phyloP scores from a whole-genome alignment of 345 rosid genomes.

The Salix caprea region DNA sequence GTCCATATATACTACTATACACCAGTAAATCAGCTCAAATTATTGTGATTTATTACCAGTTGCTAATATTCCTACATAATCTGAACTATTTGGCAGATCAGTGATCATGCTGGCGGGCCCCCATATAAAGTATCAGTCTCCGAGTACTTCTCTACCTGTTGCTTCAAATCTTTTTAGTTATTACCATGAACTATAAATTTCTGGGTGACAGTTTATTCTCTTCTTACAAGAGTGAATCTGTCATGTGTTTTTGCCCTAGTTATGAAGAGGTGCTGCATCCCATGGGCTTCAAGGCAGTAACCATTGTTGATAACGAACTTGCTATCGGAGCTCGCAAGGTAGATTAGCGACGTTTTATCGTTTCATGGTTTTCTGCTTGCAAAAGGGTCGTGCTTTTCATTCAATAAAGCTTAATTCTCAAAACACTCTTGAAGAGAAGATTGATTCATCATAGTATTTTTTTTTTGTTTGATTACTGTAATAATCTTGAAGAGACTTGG shows the following conservation, averaged over 20 bases:
- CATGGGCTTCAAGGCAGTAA: slow-evolving; percentile 57
- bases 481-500: neutral
- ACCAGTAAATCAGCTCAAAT: neutral
- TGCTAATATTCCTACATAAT: neutral
- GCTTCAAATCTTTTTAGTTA: slow-evolving; percentile 1
- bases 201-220: neutral
- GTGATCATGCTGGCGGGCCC: slow-evolving; percentile 77
- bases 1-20: neutral
- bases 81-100: slow-evolving; percentile 42
- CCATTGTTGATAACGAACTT: slow-evolving; percentile 59
- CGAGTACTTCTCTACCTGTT: slow-evolving; percentile 40
- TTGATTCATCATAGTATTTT: neutral
- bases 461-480: neutral
- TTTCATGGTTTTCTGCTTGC: neutral
- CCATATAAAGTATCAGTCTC: slow-evolving; percentile 80
- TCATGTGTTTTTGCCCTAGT: slow-evolving; percentile 29
- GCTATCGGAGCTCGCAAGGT: slow-evolving; percentile 67
- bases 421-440: too few relatives aligned
- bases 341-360: slow-evolving; percentile 4
- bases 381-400: neutral
- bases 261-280: slow-evolving; percentile 72
- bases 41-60: too few relatives aligned
- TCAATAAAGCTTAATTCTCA: neutral
- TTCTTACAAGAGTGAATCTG: slow-evolving; percentile 5
- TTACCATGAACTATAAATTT: neutral